These are phyloP conservation scores for Linderina pennispora DNA, from an alignment of 192 early-diverging fungal genomes.

Conservation along the genomic window DNA sequence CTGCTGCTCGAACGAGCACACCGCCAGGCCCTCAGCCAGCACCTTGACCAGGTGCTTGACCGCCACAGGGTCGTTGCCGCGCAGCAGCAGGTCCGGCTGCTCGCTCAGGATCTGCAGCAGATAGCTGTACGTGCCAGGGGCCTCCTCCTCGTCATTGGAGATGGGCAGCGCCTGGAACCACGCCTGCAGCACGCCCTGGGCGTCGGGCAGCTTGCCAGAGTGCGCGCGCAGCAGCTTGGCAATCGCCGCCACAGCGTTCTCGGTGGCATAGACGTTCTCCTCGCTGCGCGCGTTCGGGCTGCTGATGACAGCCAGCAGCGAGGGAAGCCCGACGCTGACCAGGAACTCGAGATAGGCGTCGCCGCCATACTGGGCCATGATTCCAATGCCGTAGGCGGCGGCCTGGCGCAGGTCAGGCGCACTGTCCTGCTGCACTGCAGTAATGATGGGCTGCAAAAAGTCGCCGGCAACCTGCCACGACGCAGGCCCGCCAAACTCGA, in stretches of 20 bases:
- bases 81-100: conserved; percentile 34
- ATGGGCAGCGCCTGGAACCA: conserved; percentile 86
- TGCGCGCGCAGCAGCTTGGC: conserved; percentile 81
- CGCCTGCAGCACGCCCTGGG: conserved; percentile 52
- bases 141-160: conserved; percentile 84
- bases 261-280: conserved; percentile 82
- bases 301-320: conserved; percentile 68
- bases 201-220: conserved; percentile 50
- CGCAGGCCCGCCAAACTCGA: conserved; percentile 80
- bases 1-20: conserved; percentile 16
- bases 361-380: conserved; percentile 88
- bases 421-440: conserved; percentile 29
- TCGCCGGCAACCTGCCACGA: conserved; percentile 62
- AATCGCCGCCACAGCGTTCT: conserved; percentile 90
- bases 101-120: conserved; percentile 60
- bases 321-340: conserved; percentile 59
- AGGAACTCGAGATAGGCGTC: conserved; percentile 70
- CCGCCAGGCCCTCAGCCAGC: conserved; percentile 24
- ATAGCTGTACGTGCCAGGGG: conserved; percentile 67
- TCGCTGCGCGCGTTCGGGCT: conserved; percentile 55
- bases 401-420: conserved; percentile 83
- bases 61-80: conserved; percentile 10
- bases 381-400: conserved; percentile 88
- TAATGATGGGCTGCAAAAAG: conserved; percentile 25
- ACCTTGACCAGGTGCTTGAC: conserved; percentile 36